Conservation (phyloP, 2,329 filamentous ascomycete species). For the Trichoderma breve region DNA sequence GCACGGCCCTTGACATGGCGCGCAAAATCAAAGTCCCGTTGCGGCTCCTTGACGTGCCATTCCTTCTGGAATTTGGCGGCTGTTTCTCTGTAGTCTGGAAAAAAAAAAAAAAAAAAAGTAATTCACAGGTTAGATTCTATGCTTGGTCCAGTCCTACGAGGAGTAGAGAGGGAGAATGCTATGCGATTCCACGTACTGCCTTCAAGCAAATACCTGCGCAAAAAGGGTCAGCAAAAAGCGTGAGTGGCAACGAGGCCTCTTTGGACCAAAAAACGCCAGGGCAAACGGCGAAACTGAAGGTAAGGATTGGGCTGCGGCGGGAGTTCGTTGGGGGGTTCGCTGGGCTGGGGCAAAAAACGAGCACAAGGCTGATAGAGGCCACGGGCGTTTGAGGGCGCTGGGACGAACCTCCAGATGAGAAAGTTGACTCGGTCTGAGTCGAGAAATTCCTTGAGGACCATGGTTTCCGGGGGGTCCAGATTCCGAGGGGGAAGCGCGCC, state of each 20-base stretch:
- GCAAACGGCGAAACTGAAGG: neutral
- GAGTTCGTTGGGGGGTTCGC: slow-evolving; percentile 20
- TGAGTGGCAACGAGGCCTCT: slow-evolving; percentile 23
- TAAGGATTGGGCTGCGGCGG: slow-evolving; percentile 1
- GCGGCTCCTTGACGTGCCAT: slow-evolving; percentile 62
- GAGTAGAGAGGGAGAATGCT: neutral
- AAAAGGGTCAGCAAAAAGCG: slow-evolving; percentile 14
- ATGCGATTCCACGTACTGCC: slow-evolving; percentile 52
- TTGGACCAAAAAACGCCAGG: neutral
- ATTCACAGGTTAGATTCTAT: slow-evolving; percentile 29
- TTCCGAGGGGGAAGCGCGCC: slow-evolving; percentile 27
- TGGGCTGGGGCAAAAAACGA: slow-evolving; percentile 25
- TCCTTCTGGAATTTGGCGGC: slow-evolving; percentile 67
- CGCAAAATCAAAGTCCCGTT: slow-evolving; percentile 62
- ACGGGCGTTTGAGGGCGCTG: neutral
- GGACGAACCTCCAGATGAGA: slow-evolving; percentile 67
- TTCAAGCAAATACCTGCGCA: slow-evolving; percentile 57
- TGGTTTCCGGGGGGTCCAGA: slow-evolving; percentile 32
- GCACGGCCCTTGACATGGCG: slow-evolving; percentile 64
- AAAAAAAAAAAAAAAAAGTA: neutral
- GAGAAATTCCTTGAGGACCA: slow-evolving; percentile 59
- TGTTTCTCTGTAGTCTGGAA: slow-evolving; percentile 63
- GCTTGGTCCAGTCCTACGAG: neutral
- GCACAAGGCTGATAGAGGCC: slow-evolving; percentile 17
- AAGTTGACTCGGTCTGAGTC: slow-evolving; percentile 68